Evolutionary conservation across 352 stramenopile species (phyloP).

Genomic region (Elongisporangium undulatum): DNA sequence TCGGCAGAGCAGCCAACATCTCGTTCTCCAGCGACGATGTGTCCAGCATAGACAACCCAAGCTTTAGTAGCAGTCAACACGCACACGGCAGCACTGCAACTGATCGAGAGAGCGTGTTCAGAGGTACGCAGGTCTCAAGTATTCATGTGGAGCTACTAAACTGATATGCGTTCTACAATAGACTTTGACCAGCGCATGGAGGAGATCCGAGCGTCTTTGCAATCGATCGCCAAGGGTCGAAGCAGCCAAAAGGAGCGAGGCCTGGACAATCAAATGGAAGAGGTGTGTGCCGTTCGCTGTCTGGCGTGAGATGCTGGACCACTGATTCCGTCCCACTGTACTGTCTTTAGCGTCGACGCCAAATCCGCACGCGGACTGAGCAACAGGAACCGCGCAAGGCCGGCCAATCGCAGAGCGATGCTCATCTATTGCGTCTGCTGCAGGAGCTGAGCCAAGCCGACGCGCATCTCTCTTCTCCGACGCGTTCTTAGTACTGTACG

Average conservation of each 20-base stretch:
- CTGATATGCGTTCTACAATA: constrained; percentile 12
- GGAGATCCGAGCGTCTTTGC: constrained; percentile 60
- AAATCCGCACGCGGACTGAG: background rate
- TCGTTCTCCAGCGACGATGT: too few relatives aligned
- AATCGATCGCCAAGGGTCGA: constrained; percentile 32
- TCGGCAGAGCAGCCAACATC: too few relatives aligned
- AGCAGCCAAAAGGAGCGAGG: background rate
- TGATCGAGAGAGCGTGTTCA: constrained; percentile 15
- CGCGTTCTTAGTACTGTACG: constrained; percentile 15
- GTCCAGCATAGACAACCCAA: background rate
- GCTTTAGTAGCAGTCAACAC: background rate
- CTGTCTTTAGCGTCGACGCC: background rate
- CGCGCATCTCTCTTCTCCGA: constrained; percentile 10
- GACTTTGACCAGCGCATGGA: constrained; percentile 75
- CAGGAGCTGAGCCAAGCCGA: constrained; percentile 12
- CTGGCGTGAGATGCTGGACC: too few relatives aligned
- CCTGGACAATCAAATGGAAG: constrained; percentile 13
- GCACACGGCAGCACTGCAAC: background rate
- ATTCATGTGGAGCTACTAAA: background rate
- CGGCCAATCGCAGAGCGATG: background rate
- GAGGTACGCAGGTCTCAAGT: constrained; percentile 5
- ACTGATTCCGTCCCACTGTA: background rate
- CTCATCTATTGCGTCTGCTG: constrained; percentile 7
- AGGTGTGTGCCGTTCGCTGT: constrained; percentile 2
- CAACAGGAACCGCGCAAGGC: too few relatives aligned